Evolutionary conservation across 257 asterid genomes (phyloP).

Genomic region (Haberlea rhodopensis): DNA sequence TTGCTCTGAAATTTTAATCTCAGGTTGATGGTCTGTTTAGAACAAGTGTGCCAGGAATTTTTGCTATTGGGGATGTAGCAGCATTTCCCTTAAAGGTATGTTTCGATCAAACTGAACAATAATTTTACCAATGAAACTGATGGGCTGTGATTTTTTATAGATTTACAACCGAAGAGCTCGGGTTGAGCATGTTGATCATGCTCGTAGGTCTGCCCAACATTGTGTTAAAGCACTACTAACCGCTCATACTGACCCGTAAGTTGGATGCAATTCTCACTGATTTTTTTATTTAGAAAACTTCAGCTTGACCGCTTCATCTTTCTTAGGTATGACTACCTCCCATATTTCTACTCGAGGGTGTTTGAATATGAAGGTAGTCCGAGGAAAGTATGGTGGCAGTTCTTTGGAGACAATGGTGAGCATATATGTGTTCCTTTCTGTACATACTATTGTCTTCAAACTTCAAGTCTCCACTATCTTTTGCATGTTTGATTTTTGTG

Average conservation of each 20-base stretch:
- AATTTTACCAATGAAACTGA: slow-evolving; percentile 21
- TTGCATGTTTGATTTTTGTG: slow-evolving; percentile 5
- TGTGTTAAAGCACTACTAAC: slow-evolving; percentile 74
- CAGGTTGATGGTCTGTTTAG: slow-evolving; percentile 96
- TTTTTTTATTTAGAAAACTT: slow-evolving; percentile 20
- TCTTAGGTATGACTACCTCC: slow-evolving; percentile 85
- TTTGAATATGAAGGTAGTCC: slow-evolving; percentile 94
- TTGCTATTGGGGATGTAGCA: slow-evolving; percentile 93
- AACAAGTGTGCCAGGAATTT: slow-evolving; percentile 77
- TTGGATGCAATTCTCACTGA: slow-evolving; percentile 19
- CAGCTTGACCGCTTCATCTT: slow-evolving; percentile 18
- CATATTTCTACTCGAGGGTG: slow-evolving; percentile 90
- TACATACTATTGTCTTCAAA: background rate
- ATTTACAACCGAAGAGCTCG: slow-evolving; percentile 79
- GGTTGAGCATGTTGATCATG: slow-evolving; percentile 98
- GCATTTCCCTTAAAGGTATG: slow-evolving; percentile 92
- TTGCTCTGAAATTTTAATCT: slow-evolving; percentile 26
- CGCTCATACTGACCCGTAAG: slow-evolving; percentile 74
- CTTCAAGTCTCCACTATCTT: background rate
- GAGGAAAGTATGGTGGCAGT: slow-evolving; percentile 98
- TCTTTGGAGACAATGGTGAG: slow-evolving; percentile 89
- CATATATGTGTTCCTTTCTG: slow-evolving; percentile 5
- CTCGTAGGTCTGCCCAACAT: slow-evolving; percentile 91
- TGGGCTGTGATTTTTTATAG: slow-evolving; percentile 35
- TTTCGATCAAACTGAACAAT: slow-evolving; percentile 18